A percentile compares a stretch with the other conserved stretches of the same genome.
phyloP scores from a whole-genome alignment of 1,139 yeast species.

The Yamadazyma siamensis region DNA sequence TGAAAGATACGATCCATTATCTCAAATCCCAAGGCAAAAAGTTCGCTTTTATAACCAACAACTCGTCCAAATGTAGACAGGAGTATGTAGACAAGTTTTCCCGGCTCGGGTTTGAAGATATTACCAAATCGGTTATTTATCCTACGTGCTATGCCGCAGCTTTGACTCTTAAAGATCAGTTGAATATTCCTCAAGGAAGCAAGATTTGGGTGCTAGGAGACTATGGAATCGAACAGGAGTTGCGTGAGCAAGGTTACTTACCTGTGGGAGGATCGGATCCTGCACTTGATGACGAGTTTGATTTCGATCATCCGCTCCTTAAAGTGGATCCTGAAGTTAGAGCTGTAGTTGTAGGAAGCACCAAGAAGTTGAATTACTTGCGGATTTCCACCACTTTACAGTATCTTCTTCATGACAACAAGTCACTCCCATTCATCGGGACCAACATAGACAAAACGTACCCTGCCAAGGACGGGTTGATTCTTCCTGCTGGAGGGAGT shows the following conservation, averaged over 20 bases:
- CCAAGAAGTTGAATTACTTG: conserved; percentile 37
- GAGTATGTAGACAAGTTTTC: conserved; percentile 31
- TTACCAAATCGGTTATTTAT: conserved; percentile 27
- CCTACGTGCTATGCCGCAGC: conserved; percentile 43
- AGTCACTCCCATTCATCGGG: conserved; percentile 36
- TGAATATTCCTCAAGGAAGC: conserved; percentile 25
- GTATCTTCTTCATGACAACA: conserved; percentile 31
- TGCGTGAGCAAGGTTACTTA: conserved; percentile 61
- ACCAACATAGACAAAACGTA: conserved; percentile 40
- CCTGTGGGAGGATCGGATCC: conserved; percentile 72
- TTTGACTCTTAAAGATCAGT: conserved; percentile 18
- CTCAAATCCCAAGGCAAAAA: conserved; percentile 39
- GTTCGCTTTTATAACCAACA: conserved; percentile 38
- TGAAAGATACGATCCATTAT: conserved; percentile 60
- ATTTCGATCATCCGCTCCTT: conserved; percentile 46
- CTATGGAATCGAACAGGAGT: conserved; percentile 72
- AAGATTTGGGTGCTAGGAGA: conserved; percentile 90
- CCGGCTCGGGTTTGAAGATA: conserved; percentile 28
- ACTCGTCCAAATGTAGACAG: conserved; percentile 35
- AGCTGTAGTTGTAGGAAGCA: conserved; percentile 42
- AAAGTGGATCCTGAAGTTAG: conserved; percentile 36
- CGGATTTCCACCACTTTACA: conserved; percentile 38
- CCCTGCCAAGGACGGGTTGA: conserved; percentile 38
- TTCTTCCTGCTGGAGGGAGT: conserved; percentile 43
- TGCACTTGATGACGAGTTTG: conserved; percentile 26